Evolutionary conservation across 306 rosid species (phyloP).

Genomic region (Fragaria iinumae): DNA sequence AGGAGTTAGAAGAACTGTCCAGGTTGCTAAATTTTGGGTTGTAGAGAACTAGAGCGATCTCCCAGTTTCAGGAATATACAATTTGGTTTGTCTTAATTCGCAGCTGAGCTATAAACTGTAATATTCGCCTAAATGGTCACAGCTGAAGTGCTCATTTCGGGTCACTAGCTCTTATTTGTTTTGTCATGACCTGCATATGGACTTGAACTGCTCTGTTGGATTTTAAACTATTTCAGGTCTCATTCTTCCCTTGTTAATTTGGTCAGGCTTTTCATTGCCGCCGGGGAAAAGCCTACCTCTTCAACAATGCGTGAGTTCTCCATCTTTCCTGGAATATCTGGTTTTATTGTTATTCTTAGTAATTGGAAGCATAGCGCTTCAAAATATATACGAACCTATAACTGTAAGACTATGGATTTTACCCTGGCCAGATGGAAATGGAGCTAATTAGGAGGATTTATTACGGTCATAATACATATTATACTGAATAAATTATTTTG

Average conservation of each 20-base stretch:
- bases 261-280: slow-evolving; percentile 67
- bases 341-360: background rate
- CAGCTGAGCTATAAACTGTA: background rate
- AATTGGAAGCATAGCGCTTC: background rate
- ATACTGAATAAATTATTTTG: background rate
- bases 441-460: background rate
- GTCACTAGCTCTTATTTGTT: slow-evolving; percentile 18
- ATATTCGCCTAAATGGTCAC: background rate
- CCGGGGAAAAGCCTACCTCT: slow-evolving; percentile 82
- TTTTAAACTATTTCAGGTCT: slow-evolving; percentile 23
- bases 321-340: slow-evolving; percentile 8
- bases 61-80: background rate
- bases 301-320: slow-evolving; percentile 68
- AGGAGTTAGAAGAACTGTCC: background rate
- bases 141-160: background rate
- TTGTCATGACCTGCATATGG: slow-evolving; percentile 2
- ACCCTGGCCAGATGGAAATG: background rate
- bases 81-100: background rate
- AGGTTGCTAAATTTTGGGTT: background rate
- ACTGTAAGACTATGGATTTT: background rate
- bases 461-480: background rate
- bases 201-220: slow-evolving; percentile 23
- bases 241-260: slow-evolving; percentile 23
- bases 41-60: background rate
- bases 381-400: background rate